A percentile compares a stretch with the other conserved stretches of the same genome.
These are phyloP conservation scores for Scytalidium sp. DNA, from an alignment of 2,329 filamentous ascomycete genomes.

Conservation along the genomic window DNA sequence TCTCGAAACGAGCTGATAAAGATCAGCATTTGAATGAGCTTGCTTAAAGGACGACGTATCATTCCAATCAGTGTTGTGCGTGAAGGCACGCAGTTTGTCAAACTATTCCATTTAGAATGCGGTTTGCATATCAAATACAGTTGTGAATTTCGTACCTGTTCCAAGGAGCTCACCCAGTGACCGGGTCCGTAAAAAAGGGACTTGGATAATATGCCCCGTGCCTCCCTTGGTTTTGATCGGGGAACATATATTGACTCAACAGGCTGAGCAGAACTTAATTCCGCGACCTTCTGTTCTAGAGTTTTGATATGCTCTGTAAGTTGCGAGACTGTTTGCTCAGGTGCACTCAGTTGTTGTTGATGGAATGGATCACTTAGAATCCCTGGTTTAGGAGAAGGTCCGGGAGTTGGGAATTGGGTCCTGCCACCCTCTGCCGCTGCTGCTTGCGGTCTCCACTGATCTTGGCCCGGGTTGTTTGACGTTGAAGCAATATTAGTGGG, in stretches of 20 bases:
- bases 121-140: background rate
- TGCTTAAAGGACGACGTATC: constrained; percentile 1
- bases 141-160: constrained; percentile 12
- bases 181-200: constrained; percentile 21
- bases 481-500: background rate
- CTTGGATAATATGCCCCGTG: constrained; percentile 18
- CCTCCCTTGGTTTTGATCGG: constrained; percentile 1
- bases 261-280: background rate
- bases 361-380: background rate
- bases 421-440: constrained; percentile 1
- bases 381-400: background rate
- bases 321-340: background rate
- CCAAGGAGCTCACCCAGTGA: constrained; percentile 23
- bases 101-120: background rate
- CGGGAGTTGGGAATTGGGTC: constrained; percentile 2
- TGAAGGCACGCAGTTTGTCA: background rate
- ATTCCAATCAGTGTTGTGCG: background rate
- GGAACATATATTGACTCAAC: background rate
- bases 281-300: background rate
- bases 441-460: background rate
- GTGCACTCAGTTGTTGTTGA: background rate
- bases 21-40: background rate
- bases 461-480: constrained; percentile 1
- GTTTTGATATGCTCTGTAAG: background rate
- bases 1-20: constrained; percentile 9